Percentiles rank a stretch among this genome's conserved stretches.
Conservation (phyloP, 2,329 filamentous ascomycete species). For the Fusarium miscanthi region DNA sequence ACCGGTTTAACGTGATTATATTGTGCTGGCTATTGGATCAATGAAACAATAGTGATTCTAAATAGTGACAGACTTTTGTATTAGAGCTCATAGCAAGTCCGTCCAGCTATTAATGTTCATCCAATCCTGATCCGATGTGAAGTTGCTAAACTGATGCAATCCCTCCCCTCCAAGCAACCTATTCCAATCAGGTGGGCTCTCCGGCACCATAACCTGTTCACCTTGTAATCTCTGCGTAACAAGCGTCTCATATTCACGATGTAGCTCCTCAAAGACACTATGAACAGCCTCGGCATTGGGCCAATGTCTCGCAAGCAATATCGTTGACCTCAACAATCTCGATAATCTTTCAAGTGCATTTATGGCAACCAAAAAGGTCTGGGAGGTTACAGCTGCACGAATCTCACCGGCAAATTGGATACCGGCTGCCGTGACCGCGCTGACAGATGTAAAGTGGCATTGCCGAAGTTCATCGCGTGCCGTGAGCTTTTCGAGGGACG, state of each 20-base stretch:
- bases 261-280: constrained; percentile 43
- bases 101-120: constrained; percentile 44
- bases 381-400: constrained; percentile 27
- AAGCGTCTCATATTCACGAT: constrained; percentile 39
- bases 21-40: too few relatives aligned
- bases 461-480: constrained; percentile 36
- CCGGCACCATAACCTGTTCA: constrained; percentile 40
- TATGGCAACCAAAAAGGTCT: constrained; percentile 38
- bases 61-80: too few relatives aligned
- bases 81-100: constrained; percentile 15
- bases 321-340: constrained; percentile 26
- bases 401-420: constrained; percentile 43
- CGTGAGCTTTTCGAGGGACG: constrained; percentile 35
- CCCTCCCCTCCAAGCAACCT: constrained; percentile 37
- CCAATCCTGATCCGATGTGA: constrained; percentile 41
- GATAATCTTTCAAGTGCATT: constrained; percentile 38
- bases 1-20: fast-evolving
- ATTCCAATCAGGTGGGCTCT: constrained; percentile 43
- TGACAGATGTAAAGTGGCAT: constrained; percentile 43
- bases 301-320: constrained; percentile 36
- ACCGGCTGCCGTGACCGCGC: constrained; percentile 39
- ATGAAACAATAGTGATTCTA: too few relatives aligned
- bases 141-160: constrained; percentile 24
- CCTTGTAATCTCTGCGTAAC: constrained; percentile 41
- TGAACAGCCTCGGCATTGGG: constrained; percentile 43